Evolutionary conservation across 163 green algal species (phyloP).

Genomic region (Smithsoniella earleae): DNA sequence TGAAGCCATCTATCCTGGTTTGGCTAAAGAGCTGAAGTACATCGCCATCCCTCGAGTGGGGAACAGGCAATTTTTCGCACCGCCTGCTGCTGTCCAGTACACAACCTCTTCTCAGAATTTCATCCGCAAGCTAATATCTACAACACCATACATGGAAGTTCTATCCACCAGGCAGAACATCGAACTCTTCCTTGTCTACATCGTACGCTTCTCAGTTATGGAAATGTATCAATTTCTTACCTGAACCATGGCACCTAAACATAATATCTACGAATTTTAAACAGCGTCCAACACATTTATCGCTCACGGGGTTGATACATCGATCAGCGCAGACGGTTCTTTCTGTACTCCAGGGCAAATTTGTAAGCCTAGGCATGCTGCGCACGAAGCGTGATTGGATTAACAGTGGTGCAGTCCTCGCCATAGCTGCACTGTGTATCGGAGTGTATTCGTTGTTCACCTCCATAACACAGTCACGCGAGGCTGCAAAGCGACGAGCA

Average conservation of each 20-base stretch:
- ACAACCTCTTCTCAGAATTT: neutral
- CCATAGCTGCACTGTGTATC: neutral
- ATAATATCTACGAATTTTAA: neutral
- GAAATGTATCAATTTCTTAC: neutral
- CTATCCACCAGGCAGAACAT: constrained; percentile 15
- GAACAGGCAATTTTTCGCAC: neutral
- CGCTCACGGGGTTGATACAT: too few species aligned
- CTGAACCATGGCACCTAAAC: neutral
- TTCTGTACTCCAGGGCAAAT: constrained; percentile 29
- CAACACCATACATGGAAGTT: constrained; percentile 16
- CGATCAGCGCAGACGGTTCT: too few species aligned
- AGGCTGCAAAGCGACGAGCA: neutral
- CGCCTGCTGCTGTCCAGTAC: neutral
- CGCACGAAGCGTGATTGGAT: constrained; percentile 13
- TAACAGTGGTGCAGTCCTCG: constrained; percentile 5
- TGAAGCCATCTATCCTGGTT: neutral
- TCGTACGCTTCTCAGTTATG: neutral
- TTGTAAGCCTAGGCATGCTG: neutral
- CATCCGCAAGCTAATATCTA: neutral
- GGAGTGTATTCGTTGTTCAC: neutral
- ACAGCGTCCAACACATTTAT: too few species aligned
- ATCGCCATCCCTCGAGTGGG: constrained; percentile 15
- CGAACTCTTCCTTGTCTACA: neutral
- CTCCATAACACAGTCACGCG: neutral
- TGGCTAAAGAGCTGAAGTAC: constrained; percentile 7